phyloP scores from a whole-genome alignment of 1,284 basidiomycete species.

The Ceratobasidium sp. region DNA sequence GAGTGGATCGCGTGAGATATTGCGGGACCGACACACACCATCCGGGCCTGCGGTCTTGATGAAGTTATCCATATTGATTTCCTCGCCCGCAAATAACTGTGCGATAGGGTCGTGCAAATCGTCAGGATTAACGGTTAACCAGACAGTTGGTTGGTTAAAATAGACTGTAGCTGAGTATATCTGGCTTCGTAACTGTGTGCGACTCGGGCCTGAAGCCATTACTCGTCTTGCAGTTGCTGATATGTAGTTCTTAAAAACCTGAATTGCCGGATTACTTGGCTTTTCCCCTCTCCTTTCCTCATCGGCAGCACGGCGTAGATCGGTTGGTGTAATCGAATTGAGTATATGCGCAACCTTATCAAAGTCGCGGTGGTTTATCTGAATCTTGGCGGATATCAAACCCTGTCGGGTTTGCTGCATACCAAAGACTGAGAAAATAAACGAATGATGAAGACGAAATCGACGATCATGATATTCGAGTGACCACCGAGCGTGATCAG shows the following conservation, averaged over 20 bases:
- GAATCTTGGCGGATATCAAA: constrained; percentile 43
- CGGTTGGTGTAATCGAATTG: constrained; percentile 19
- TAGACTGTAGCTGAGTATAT: constrained; percentile 51
- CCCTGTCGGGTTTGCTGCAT: constrained; percentile 51
- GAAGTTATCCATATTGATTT: constrained; percentile 58
- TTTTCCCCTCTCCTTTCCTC: constrained; percentile 38
- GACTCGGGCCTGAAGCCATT: constrained; percentile 49
- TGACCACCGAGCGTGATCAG: no score
- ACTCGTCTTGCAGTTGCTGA: constrained; percentile 43
- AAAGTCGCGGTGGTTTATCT: constrained; percentile 47
- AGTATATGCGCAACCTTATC: constrained; percentile 3
- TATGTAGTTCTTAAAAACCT: constrained; percentile 39
- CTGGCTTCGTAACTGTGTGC: constrained; percentile 49
- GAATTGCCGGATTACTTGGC: constrained; percentile 26
- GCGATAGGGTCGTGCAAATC: constrained; percentile 55
- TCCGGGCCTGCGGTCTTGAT: constrained; percentile 52
- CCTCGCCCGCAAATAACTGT: constrained; percentile 57
- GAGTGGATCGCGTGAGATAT: constrained; percentile 57
- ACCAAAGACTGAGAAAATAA: constrained; percentile 56
- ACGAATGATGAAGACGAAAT: constrained; percentile 54
- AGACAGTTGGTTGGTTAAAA: constrained; percentile 48
- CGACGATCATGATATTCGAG: no score
- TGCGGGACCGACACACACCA: constrained; percentile 50
- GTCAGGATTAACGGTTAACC: constrained; percentile 54
- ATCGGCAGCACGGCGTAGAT: constrained; percentile 46